Base-by-base conservation (phyloP, 306 rosid species). In the Quercus variabilis region DNA sequence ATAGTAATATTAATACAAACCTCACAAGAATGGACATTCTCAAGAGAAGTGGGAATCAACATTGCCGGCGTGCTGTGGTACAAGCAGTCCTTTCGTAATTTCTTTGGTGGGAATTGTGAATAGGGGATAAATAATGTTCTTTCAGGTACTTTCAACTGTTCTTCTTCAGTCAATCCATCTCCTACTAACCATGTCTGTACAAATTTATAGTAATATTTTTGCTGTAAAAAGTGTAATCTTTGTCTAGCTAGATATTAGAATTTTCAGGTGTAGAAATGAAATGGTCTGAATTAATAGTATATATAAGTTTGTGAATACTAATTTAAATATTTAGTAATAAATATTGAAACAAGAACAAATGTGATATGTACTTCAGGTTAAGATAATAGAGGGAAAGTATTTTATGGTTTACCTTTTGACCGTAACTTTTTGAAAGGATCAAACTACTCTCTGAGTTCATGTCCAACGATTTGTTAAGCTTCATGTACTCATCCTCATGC, bases 21-120 rank as follows among this genome's bases (percentile, higher is more conserved):
- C 98, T 94, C 98, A 69, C 98, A 90, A 20, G 97, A 85, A 69
- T 89, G 85, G 10, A 94, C 55, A 67, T 94, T 94, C 52, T 74
- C 79, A 4, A 92, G 43, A 1, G 89, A 73, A 67, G 83, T 2
- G 2, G 98, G 96, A 83, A 81, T 57, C 10, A 74, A 55, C 94
- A 94, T 85, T 21, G 97, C 90, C 13, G 97, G 98, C 9, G 94
- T 88, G 84, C 15, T 76, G 10, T 77, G 75, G 75, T 94, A 94
- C 76, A 81, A 80, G 69, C 98, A 94, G 21, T 94, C 98, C 56
- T 80, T 83, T n/a, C 96, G 91, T 11, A 86, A 8, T 80, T 79
- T 79, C 77, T 83, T 92, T 7, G 89, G 96, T 70, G 97, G 94
- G 62, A 92, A 82, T 67, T 88, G 97, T 3, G 96, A 85, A 73